Evolutionary conservation across 345 rosid genomes (phyloP).

Genomic region (Acer negundo): DNA sequence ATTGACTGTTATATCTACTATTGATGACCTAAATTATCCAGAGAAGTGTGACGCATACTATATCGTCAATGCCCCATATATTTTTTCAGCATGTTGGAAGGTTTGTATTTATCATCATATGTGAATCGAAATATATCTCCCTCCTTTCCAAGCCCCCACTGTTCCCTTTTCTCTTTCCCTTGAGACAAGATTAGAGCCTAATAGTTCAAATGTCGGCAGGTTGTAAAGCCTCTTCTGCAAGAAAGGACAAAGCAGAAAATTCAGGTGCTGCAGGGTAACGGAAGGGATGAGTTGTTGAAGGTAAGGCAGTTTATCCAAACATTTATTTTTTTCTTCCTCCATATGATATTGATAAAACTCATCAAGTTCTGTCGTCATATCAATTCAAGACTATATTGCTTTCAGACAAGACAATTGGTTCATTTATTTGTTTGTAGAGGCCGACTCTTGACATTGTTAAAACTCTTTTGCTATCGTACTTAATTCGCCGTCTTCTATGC

Average conservation of each 20-base stretch:
- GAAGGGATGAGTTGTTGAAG: slow-evolving; percentile 86
- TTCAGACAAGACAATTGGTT: not conserved
- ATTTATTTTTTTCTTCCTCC: not conserved
- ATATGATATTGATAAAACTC: not conserved
- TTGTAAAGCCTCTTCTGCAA: slow-evolving; percentile 90
- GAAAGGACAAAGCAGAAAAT: slow-evolving; percentile 88
- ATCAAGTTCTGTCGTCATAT: not conserved
- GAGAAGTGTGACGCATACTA: slow-evolving; percentile 92
- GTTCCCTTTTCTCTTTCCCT: not conserved
- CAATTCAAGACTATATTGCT: not conserved
- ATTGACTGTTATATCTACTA: slow-evolving; percentile 71
- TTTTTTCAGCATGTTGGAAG: slow-evolving; percentile 97
- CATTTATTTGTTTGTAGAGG: not conserved
- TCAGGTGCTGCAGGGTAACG: slow-evolving; percentile 82
- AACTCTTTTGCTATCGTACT: not conserved
- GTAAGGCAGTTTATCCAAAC: slow-evolving; percentile 35
- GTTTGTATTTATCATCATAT: slow-evolving; percentile 36
- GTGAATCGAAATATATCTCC: not conserved
- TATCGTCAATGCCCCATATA: slow-evolving; percentile 83
- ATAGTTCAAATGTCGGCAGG: slow-evolving; percentile 37
- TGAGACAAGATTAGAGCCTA: not conserved
- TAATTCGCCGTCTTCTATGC: slow-evolving; percentile 29
- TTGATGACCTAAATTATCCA: slow-evolving; percentile 94
- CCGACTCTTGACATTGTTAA: not conserved
- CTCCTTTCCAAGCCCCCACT: not conserved